These are phyloP conservation scores for Teratosphaeria pseudoeucalypti DNA, from an alignment of 2,329 filamentous ascomycete genomes.

Conservation along the genomic window DNA sequence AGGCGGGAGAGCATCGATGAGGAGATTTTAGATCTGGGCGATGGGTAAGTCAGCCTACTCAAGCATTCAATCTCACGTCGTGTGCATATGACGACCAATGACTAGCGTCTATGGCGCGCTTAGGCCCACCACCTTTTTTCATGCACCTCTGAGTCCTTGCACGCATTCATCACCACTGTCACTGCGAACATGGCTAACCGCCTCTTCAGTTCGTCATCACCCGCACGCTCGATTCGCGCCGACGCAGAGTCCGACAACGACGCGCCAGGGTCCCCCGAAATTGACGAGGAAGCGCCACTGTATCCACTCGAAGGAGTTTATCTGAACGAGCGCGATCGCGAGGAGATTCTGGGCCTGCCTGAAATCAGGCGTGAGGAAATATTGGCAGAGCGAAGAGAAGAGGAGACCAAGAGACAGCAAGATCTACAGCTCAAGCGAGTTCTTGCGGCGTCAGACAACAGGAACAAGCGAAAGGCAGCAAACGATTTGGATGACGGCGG, in stretches of 20 bases:
- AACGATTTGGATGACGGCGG: constrained; percentile 77
- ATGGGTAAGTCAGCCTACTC: constrained; percentile 55
- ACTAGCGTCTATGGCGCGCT: not conserved
- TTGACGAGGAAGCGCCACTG: constrained; percentile 46
- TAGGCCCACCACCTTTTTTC: not conserved
- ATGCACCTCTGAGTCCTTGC: not conserved
- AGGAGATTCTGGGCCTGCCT: constrained; percentile 68
- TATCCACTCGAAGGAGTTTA: constrained; percentile 84
- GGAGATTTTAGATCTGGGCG: constrained; percentile 40
- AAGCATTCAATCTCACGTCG: not conserved
- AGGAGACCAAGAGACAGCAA: constrained; percentile 72
- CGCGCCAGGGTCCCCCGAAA: constrained; percentile 13
- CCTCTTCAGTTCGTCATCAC: constrained; percentile 14
- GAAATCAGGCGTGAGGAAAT: constrained; percentile 88
- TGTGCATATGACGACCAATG: not conserved
- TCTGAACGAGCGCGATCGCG: constrained; percentile 44
- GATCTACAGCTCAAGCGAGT: constrained; percentile 72
- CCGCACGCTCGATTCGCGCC: constrained; percentile 55
- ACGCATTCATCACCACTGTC: not conserved
- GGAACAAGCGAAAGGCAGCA: constrained; percentile 60
- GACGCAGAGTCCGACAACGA: constrained; percentile 64
- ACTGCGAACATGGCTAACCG: constrained; percentile 3
- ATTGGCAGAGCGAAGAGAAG: constrained; percentile 73
- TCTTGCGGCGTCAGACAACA: constrained; percentile 49
- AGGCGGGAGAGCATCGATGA: constrained; percentile 57